A percentile compares a stretch with the other conserved stretches of the same genome.
These are phyloP conservation scores for Turritis glabra DNA, from an alignment of 345 rosid species.

Conservation along the genomic window DNA sequence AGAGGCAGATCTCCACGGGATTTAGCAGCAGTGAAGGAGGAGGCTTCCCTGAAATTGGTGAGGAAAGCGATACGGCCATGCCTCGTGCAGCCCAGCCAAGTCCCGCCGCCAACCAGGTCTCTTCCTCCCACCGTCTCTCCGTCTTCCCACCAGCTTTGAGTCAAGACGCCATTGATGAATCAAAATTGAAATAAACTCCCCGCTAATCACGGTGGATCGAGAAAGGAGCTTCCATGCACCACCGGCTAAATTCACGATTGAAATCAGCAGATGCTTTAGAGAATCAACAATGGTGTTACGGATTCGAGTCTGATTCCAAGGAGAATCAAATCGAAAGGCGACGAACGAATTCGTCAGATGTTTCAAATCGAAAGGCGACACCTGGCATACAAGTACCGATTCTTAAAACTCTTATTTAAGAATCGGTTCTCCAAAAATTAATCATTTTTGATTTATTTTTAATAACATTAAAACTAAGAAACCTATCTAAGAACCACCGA, in stretches of 20 bases:
- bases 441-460: too few species aligned
- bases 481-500: too few species aligned
- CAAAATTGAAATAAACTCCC: slow-evolving; percentile 14
- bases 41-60: slow-evolving; percentile 63
- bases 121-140: slow-evolving; percentile 69
- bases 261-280: slow-evolving; percentile 1
- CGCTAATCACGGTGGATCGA: slow-evolving; percentile 39
- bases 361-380: too few species aligned
- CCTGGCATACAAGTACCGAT: too few species aligned
- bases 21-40: slow-evolving; percentile 42
- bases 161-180: slow-evolving; percentile 82
- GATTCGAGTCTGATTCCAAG: not conserved
- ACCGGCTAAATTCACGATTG: slow-evolving; percentile 23
- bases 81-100: slow-evolving; percentile 74
- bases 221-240: slow-evolving; percentile 50
- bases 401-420: too few species aligned
- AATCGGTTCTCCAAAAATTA: too few species aligned
- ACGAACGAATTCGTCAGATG: slow-evolving; percentile 24
- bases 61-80: slow-evolving; percentile 67
- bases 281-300: not conserved
- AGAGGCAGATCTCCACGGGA: slow-evolving; percentile 72
- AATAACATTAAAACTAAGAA: too few species aligned
- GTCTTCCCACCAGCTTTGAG: slow-evolving; percentile 90
- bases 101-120: slow-evolving; percentile 75
- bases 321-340: not conserved